Evolutionary conservation across 495 filamentous ascomycete species (phyloP), one percentile per base, ranked within the genome.

Genomic region (Parmelia sp.): DNA sequence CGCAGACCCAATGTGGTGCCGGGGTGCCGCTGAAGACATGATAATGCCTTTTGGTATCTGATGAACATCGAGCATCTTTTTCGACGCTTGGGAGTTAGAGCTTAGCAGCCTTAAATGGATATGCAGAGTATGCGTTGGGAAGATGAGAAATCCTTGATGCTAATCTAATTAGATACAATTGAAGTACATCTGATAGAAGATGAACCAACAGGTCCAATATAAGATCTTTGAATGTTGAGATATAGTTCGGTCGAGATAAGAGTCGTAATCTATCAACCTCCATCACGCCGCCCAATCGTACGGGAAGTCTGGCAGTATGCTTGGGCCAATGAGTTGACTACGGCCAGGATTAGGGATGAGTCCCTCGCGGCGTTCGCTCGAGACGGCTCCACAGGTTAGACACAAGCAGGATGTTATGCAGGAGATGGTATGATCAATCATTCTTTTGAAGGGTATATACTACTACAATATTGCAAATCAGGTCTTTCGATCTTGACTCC

Each of bases 11-110:
- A 75, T 68, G 76, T 76, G 76, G 78, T 74, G 71, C 71, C 69
- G 71, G 81, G 77, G 73, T 72, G 79, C 83, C 75, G 74, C 78
- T 86, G 84, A 86, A 88, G 90, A 88, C 80, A 83, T 5, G 51
- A 86, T 82, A 85, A 89, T 87, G 81, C 82, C 81, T 89, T 88
- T 90, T 85, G 83, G 84, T 91, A 91, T 93, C 91, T 96, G 91
- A 96, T 88, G 86, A 86, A 90, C 86, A 49, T 31, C 42, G 23
- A 51, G 45, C 12, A 62, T 14, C 10, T 42, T 44, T 36, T 23
- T 17, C 29, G 35, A 62, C 33, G 15, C 4, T 23, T 10, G 8
- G 9, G 33, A 53, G 21, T 42, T n/a, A n/a, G n/a, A n/a, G n/a
- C n/a, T n/a, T n/a, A n/a, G n/a, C 25, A 61, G 19, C 21, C 25